Evolutionary conservation across 768 basidiomycete genomes (phyloP).

Genomic region (Pisolithus orientalis): DNA sequence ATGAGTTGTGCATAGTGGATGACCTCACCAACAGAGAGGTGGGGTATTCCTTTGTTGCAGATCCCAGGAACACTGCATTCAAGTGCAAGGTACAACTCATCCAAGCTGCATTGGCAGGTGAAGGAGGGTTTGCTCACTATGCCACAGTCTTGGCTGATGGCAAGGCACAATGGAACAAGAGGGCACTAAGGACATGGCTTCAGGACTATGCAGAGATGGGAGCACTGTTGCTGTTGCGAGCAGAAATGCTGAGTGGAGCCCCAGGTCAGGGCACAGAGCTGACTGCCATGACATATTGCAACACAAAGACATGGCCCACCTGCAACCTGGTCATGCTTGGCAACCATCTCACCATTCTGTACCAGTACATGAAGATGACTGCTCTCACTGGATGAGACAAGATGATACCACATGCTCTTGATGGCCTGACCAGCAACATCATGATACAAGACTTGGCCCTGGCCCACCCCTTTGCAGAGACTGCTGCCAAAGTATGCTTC

Average conservation of each 20-base stretch:
- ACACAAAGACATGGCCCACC: not conserved
- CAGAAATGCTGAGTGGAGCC: not conserved
- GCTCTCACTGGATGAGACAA: slow-evolving; percentile 8
- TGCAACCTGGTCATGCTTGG: not conserved
- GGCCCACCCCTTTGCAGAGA: slow-evolving; percentile 11
- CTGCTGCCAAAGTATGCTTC: not conserved
- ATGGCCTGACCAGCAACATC: slow-evolving; percentile 17
- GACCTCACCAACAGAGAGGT: not conserved
- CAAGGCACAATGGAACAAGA: not conserved
- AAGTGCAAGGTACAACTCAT: not conserved
- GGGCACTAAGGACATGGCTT: not conserved
- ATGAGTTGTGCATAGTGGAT: not conserved
- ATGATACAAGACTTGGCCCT: slow-evolving; percentile 22
- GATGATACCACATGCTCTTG: slow-evolving; percentile 23
- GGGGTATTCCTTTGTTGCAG: not conserved
- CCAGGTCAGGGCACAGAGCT: not conserved
- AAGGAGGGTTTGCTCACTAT: not conserved
- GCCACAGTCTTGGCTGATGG: not conserved
- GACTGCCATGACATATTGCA: not conserved
- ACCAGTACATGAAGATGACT: not conserved
- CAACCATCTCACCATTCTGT: not conserved
- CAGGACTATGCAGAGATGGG: not conserved
- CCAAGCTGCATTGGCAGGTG: not conserved
- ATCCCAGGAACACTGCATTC: not conserved
- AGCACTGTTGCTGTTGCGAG: not conserved